These are phyloP conservation scores for Thermothielavioides terrestris DNA, from an alignment of 495 filamentous ascomycete genomes.

Conservation along the genomic window DNA sequence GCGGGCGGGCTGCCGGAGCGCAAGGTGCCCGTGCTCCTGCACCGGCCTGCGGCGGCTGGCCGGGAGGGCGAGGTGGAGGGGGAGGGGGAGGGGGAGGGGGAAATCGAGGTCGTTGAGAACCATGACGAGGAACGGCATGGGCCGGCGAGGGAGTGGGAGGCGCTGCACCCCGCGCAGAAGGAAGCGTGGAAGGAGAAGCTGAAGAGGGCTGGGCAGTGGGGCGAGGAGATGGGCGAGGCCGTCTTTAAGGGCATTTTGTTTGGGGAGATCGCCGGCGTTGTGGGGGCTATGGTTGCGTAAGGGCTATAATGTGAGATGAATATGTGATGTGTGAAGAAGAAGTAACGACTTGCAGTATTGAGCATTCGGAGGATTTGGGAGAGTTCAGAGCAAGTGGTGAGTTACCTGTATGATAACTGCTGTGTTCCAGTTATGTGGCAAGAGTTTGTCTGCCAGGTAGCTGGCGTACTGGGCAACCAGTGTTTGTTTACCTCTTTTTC, in stretches of 20 bases:
- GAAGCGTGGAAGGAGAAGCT: slow-evolving; percentile 61
- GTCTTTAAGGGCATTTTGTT: slow-evolving; percentile 71
- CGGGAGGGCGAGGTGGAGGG: background rate
- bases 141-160: slow-evolving; percentile 53
- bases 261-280: slow-evolving; percentile 51
- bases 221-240: slow-evolving; percentile 58
- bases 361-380: too few relatives aligned
- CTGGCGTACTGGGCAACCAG: too few relatives aligned
- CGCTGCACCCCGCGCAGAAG: slow-evolving; percentile 50
- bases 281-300: slow-evolving; percentile 41
- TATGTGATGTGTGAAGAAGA: too few relatives aligned
- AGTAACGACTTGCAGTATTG: too few relatives aligned
- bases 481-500: too few relatives aligned
- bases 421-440: too few relatives aligned
- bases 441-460: too few relatives aligned
- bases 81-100: slow-evolving; percentile 11
- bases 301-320: background rate
- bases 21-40: too few relatives aligned
- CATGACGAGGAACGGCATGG: slow-evolving; percentile 39
- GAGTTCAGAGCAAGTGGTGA: too few relatives aligned
- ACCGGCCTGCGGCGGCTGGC: background rate
- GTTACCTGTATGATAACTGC: too few relatives aligned
- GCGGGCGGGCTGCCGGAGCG: too few relatives aligned
- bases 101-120: slow-evolving; percentile 28
- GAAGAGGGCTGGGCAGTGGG: slow-evolving; percentile 63